A percentile compares a stretch with the other conserved stretches of the same genome.
Conservation (phyloP, 2,329 filamentous ascomycete genomes). For the Thelonectria discophora region DNA sequence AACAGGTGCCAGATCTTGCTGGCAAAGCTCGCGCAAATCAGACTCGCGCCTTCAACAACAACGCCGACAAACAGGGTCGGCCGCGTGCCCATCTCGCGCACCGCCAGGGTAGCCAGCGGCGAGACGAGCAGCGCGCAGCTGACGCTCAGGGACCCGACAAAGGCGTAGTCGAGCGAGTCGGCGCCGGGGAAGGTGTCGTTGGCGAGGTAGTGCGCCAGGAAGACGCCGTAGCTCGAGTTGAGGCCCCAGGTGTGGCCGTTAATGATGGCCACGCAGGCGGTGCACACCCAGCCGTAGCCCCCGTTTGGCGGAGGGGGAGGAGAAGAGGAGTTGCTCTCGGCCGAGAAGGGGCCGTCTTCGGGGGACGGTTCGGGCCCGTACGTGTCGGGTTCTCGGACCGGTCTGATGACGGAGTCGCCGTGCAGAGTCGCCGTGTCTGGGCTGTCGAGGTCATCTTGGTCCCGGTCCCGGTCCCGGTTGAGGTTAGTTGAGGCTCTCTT, state of each 20-base stretch:
- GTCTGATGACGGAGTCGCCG: slow-evolving; percentile 33
- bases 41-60: slow-evolving; percentile 68
- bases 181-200: slow-evolving; percentile 70
- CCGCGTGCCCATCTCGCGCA: slow-evolving; percentile 69
- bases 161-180: slow-evolving; percentile 74
- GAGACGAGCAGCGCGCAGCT: slow-evolving; percentile 69
- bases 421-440: slow-evolving; percentile 34
- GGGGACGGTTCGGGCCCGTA: slow-evolving; percentile 18
- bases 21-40: slow-evolving; percentile 77
- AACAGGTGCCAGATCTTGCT: slow-evolving; percentile 78
- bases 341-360: slow-evolving; percentile 24
- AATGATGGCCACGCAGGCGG: slow-evolving; percentile 55
- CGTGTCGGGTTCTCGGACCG: slow-evolving; percentile 19
- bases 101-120: slow-evolving; percentile 70
- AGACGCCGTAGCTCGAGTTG: slow-evolving; percentile 63
- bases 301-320: slow-evolving; percentile 62
- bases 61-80: slow-evolving; percentile 71
- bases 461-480: slow-evolving; percentile 14
- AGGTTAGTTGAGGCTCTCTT: slow-evolving; percentile 24
- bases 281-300: slow-evolving; percentile 63
- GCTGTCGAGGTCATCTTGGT: slow-evolving; percentile 25
- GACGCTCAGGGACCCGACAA: slow-evolving; percentile 66
- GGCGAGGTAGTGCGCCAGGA: slow-evolving; percentile 65
- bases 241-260: slow-evolving; percentile 80
- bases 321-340: slow-evolving; percentile 31